Evolutionary conservation across 345 rosid genomes (phyloP), one percentile per base, ranked within the genome.

Genomic region (Rhizophora apiculata): DNA sequence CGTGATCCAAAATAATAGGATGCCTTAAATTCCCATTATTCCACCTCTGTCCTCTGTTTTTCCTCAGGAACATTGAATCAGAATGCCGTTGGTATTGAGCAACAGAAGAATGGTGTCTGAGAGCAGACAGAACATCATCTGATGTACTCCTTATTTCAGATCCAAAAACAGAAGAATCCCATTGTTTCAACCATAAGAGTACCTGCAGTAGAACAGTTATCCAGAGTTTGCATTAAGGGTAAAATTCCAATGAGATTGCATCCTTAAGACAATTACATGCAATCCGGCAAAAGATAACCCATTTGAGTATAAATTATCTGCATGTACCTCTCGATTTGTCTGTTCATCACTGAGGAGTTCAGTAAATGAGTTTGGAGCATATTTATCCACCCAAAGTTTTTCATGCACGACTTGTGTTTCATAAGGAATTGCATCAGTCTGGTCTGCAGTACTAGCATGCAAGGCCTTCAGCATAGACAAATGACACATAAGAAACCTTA

Each of bases 261-360:
- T 29, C 55, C 29, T 69, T 59, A 26, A 63, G 51, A 24, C 53
- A 31, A 51, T 15, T 27, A 15, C 37, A 53, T 2, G 15, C 60
- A 56, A 16, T 65, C 21, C 18, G 48, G 19, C 19, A 16, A 6
- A 18, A 3, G n/a, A 20, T n/a, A 49, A 20, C 43, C 26, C 43
- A 27, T 63, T 5, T 31, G n/a, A 55, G 46, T 6, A 20, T 4
- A 16, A n/a, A 9, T 19, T 4, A 80, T 68, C 51, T 66, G 29
- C 32, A 63, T 55, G 1, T 82, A 88, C 99, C 96, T 95, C 97
- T 46, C 99, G 93, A 79, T 95, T 95, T 65, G 97, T 95, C 64
- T 85, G 92, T 74, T 95, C 99, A 80, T 92, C 99, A 75, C 99
- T 92, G 64, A 95, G 96, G 64, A 95, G 96, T 87, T 95, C 99